These are phyloP conservation scores for Ascochyta lentis DNA, from an alignment of 2,329 filamentous ascomycete species.

Conservation along the genomic window DNA sequence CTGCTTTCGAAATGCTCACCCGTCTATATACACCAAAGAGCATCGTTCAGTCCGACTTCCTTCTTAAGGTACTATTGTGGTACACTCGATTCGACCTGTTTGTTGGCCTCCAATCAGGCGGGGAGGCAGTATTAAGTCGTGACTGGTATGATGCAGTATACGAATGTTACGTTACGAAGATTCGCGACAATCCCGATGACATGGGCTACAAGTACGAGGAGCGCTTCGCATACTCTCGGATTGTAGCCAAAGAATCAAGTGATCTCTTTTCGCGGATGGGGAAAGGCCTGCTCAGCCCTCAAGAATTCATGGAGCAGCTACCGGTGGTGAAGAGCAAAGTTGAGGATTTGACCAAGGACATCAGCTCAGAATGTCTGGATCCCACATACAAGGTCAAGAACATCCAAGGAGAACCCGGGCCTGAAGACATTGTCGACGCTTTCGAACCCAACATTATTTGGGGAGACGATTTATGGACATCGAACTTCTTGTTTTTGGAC, in stretches of 20 bases:
- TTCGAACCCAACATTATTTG: slow-evolving; percentile 72
- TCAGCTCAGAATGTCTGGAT: slow-evolving; percentile 69
- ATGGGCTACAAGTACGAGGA: slow-evolving; percentile 72
- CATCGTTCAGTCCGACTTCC: slow-evolving; percentile 72
- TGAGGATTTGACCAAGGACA: slow-evolving; percentile 53
- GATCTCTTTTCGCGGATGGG: slow-evolving; percentile 74
- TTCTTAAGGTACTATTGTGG: slow-evolving; percentile 82
- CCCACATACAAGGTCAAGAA: slow-evolving; percentile 67
- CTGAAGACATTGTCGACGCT: slow-evolving; percentile 75
- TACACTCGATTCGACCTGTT: slow-evolving; percentile 89
- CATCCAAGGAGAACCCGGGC: slow-evolving; percentile 63
- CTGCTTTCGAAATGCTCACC: slow-evolving; percentile 80
- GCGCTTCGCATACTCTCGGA: slow-evolving; percentile 68
- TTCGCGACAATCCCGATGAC: slow-evolving; percentile 65
- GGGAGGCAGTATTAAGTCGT: slow-evolving; percentile 73
- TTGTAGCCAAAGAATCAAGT: slow-evolving; percentile 82
- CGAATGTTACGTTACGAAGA: slow-evolving; percentile 67
- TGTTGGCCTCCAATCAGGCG: slow-evolving; percentile 81
- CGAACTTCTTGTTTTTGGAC: slow-evolving; percentile 78
- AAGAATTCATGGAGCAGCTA: slow-evolving; percentile 70
- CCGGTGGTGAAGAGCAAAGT: slow-evolving; percentile 52
- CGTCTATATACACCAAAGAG: slow-evolving; percentile 79
- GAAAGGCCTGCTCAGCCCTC: slow-evolving; percentile 67
- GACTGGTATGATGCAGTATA: slow-evolving; percentile 78
- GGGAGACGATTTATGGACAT: slow-evolving; percentile 71